Evolutionary conservation across 2,329 filamentous ascomycete genomes (phyloP).

Genomic region (Aureobasidium sp.): DNA sequence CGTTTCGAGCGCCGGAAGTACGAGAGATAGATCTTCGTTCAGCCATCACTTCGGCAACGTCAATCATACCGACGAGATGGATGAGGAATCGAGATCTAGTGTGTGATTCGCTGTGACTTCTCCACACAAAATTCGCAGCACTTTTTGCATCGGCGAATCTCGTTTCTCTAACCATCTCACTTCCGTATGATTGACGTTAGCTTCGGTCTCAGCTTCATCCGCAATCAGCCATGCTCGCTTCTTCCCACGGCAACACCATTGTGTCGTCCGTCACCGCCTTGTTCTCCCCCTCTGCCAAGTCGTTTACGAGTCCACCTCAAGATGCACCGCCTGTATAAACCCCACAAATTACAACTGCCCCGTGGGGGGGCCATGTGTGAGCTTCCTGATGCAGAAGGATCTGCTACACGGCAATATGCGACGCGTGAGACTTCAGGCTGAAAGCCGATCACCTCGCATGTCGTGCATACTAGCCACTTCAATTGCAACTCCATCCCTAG

Average conservation of each 20-base stretch:
- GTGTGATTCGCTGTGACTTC: too few relatives aligned
- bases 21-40: too few relatives aligned
- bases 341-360: not conserved
- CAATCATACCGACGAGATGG: too few relatives aligned
- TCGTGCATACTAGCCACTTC: not conserved
- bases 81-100: too few relatives aligned
- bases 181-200: too few relatives aligned
- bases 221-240: not conserved
- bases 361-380: not conserved
- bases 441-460: slow-evolving; percentile 1
- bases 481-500: not conserved
- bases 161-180: too few relatives aligned
- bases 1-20: too few relatives aligned
- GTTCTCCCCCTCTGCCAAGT: not conserved
- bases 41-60: too few relatives aligned
- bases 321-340: not conserved
- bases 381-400: not conserved
- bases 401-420: not conserved
- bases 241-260: not conserved
- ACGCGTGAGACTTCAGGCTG: not conserved
- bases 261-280: not conserved
- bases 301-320: not conserved
- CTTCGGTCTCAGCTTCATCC: not conserved
- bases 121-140: too few relatives aligned
- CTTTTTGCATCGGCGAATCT: too few relatives aligned